These are phyloP conservation scores for Chenopodium album DNA, from an alignment of 148 eudicot species.

Conservation along the genomic window DNA sequence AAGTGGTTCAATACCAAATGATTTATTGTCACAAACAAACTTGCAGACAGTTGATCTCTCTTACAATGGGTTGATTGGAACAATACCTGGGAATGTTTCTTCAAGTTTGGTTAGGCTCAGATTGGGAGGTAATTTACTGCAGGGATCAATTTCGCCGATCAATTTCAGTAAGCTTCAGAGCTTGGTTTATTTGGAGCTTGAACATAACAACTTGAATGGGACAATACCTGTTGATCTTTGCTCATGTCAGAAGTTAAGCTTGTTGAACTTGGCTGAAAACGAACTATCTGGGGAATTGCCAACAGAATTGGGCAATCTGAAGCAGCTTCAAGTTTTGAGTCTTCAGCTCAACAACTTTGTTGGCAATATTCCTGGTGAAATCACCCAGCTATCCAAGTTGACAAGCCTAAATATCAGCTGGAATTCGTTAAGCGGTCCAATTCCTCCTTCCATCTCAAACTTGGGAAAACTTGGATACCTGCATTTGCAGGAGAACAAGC, in stretches of 20 bases:
- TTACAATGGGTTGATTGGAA: conserved; percentile 46
- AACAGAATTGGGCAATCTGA: conserved; percentile 39
- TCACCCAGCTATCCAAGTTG: conserved; percentile 42
- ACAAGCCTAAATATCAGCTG: conserved; percentile 55
- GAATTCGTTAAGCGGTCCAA: conserved; percentile 54
- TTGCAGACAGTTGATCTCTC: conserved; percentile 64
- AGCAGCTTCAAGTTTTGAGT: conserved; percentile 47
- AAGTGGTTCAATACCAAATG: conserved; percentile 48
- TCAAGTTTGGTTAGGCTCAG: conserved; percentile 55
- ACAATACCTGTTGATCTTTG: conserved; percentile 56
- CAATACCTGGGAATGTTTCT: conserved; percentile 47
- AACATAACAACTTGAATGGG: conserved; percentile 51
- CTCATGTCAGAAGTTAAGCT: conserved; percentile 42
- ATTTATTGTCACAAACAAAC: conserved; percentile 49
- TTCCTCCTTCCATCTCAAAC: conserved; percentile 54
- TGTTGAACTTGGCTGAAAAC: conserved; percentile 64
- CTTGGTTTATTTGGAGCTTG: conserved; percentile 68
- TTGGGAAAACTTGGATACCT: conserved; percentile 50
- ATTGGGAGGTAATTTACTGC: conserved; percentile 53
- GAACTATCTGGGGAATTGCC: conserved; percentile 51
- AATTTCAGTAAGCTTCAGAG: conserved; percentile 35
- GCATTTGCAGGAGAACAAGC: conserved; percentile 57
- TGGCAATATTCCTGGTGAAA: conserved; percentile 58
- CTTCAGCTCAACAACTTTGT: conserved; percentile 57
- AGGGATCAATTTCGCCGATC: conserved; percentile 41